Conservation (phyloP, 1,284 basidiomycete genomes). For the Dichomitus squalens region DNA sequence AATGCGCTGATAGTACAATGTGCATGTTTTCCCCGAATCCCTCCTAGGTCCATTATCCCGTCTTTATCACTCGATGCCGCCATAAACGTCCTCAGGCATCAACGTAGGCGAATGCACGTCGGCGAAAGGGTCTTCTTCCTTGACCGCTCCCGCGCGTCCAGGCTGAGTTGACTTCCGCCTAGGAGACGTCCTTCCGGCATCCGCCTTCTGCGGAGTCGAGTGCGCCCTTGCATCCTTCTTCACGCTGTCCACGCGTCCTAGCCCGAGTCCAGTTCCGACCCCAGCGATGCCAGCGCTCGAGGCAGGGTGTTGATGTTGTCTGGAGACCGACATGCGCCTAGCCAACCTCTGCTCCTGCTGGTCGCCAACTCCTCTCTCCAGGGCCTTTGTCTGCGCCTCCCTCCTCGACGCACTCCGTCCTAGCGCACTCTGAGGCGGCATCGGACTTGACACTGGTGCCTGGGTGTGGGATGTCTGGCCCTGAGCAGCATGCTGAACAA, state of each 20-base stretch:
- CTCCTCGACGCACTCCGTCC: constrained; percentile 1
- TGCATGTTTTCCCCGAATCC: not conserved
- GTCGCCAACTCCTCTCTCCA: not conserved
- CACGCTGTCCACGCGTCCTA: constrained; percentile 10
- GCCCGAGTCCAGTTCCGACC: constrained; percentile 12
- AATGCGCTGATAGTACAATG: constrained; percentile 18
- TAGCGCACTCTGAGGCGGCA: not conserved
- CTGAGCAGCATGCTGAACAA: constrained; percentile 4
- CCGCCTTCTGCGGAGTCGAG: not conserved
- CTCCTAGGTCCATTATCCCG: not conserved
- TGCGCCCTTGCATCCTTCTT: not conserved
- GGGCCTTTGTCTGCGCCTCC: not conserved
- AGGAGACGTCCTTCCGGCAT: not conserved
- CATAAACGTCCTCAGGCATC: constrained; percentile 18
- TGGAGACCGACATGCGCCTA: not conserved
- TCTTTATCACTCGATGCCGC: constrained; percentile 8
- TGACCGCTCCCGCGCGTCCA: not conserved
- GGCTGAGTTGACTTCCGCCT: not conserved
- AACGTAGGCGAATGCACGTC: constrained; percentile 6
- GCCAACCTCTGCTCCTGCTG: not conserved
- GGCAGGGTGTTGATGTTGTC: not conserved
- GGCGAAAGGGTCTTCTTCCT: constrained; percentile 13
- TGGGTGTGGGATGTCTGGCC: not conserved
- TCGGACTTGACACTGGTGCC: not conserved
- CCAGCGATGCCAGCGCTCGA: not conserved